Evolutionary conservation across 805 yeast genomes (phyloP).

Genomic region (Saturnispora mendoncae): DNA sequence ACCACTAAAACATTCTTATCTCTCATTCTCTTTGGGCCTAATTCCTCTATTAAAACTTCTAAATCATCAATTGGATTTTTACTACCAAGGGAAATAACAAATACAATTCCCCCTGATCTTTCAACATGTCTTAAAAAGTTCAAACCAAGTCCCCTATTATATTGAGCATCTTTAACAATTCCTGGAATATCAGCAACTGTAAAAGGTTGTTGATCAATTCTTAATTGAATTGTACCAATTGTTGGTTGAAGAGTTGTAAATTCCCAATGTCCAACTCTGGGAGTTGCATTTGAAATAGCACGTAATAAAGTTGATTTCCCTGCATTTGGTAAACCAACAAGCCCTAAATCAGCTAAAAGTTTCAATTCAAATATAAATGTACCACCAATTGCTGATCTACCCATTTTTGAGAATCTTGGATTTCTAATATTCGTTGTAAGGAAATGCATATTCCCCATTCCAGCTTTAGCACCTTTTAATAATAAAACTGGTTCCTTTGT

Average conservation of each 20-base stretch:
- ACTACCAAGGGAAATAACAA: constrained; percentile 72
- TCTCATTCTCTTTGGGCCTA: constrained; percentile 55
- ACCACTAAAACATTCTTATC: constrained; percentile 63
- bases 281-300: constrained; percentile 82
- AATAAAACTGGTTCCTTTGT: constrained; percentile 60
- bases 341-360: constrained; percentile 83
- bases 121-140: constrained; percentile 90
- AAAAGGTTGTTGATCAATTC: constrained; percentile 59
- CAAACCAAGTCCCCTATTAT: constrained; percentile 85
- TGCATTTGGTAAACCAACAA: constrained; percentile 94
- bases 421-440: constrained; percentile 74
- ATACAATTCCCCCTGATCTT: constrained; percentile 80
- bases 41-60: constrained; percentile 52
- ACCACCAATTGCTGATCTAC: constrained; percentile 60
- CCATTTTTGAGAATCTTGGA: constrained; percentile 80
- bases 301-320: constrained; percentile 87
- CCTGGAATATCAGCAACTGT: constrained; percentile 99
- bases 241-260: constrained; percentile 91
- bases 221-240: constrained; percentile 72
- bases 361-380: constrained; percentile 76
- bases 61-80: constrained; percentile 61
- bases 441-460: constrained; percentile 95
- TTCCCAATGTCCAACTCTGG: constrained; percentile 93
- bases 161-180: constrained; percentile 77
- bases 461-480: constrained; percentile 84